Base-by-base conservation (phyloP, 768 basidiomycete species). In the Exsudoporus frostii region DNA sequence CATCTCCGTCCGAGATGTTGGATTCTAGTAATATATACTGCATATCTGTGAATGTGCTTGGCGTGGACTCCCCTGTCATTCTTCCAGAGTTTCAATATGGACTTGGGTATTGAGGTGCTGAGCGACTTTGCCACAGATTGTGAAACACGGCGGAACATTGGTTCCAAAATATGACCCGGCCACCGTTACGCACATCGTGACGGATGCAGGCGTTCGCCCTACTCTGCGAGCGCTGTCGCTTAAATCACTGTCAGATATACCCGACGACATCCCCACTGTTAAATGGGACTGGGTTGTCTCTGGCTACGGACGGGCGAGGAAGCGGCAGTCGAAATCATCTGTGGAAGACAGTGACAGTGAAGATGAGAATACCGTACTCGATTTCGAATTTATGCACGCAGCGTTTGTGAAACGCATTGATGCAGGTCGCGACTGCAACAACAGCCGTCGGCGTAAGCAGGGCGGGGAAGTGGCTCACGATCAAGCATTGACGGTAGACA, bases 141-240 rank as follows among this genome's bases (percentile, higher is more conserved):
- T 83, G 39, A 74, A 73, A 54, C 71, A 81, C 56, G 90, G 90
- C 11, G 90, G 81, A 40, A 80, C 75, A 20, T 71, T 91, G 24
- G 68, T 81, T 36, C 77, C 86, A 3, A 71, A 60, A 33, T 91
- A 80, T 60, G 83, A 90, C 56, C 71, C 81, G 3, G 55, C 61
- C 5, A 55, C 65, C 8, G 79, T 86, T 27, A 89, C 89, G 4
- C 86, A 90, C 60, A 84, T 92, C 48, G 74, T 91, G 30, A 81
- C 82, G 7, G 82, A 81, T 46, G 59, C 62, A 2, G 56, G 54
- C 19, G 43, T 61, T 53, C 62, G 57, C 25, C 50, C 55, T 6
- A 68, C 75, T 3, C 50, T 73, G n/a, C 57, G 48, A 15, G 68
- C 76, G 1, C 69, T 86, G 4, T 80, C 81, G 1, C 61, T 86